phyloP scores from a whole-genome alignment of 176 grass and related monocot species.

The Alloteropsis semialata region DNA sequence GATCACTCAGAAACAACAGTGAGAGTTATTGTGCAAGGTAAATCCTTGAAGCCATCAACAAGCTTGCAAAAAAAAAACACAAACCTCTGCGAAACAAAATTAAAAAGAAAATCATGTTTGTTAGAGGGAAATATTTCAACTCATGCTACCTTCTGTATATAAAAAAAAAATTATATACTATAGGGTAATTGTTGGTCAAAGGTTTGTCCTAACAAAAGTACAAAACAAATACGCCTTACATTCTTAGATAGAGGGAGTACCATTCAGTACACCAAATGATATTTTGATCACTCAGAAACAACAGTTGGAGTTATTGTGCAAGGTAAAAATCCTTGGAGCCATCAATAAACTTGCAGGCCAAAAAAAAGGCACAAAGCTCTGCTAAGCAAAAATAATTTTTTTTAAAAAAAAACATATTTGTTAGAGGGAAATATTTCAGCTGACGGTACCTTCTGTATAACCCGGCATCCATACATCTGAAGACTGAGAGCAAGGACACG shows the following conservation, averaged over 20 bases:
- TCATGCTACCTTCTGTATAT: conserved; percentile 77
- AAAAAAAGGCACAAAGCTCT: neutral
- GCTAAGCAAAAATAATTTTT: neutral
- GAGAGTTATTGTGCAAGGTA: neutral
- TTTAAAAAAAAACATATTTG: neutral
- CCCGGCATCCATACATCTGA: conserved; percentile 94
- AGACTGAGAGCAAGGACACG: conserved; percentile 82
- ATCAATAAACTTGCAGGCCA: neutral
- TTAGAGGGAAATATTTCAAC: neutral
- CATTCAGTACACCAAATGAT: neutral
- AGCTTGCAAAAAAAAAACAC: neutral
- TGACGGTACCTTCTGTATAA: conserved; percentile 81
- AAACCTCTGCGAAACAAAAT: neutral
- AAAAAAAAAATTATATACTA: too few species aligned
- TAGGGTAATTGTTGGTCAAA: too few species aligned
- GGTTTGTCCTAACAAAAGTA: too few species aligned
- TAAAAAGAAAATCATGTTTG: neutral
- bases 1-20: neutral
- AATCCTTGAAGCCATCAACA: neutral
- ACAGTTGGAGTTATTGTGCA: neutral
- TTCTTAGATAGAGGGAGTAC: too few species aligned
- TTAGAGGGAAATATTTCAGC: neutral
- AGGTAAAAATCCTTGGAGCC: neutral
- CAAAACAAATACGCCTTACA: too few species aligned
- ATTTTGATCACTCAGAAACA: neutral